A percentile compares a stretch with the other conserved stretches of the same genome.
phyloP scores from a whole-genome alignment of 345 rosid genomes.

The Eucalyptus viminalis region DNA sequence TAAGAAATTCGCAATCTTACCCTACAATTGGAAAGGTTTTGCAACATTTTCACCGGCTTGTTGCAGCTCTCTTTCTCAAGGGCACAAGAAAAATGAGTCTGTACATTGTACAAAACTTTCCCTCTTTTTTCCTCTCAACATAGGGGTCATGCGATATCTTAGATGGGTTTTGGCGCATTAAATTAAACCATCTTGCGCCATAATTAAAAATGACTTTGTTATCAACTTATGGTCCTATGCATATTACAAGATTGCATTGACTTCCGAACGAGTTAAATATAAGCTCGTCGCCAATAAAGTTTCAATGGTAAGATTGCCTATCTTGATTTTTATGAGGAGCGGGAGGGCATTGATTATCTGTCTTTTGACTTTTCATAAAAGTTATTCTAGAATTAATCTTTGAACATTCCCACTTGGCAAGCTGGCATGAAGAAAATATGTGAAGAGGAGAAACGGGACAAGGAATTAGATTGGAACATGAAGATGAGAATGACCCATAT shows the following conservation, averaged over 20 bases:
- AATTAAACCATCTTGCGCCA: background rate
- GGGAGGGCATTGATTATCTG: background rate
- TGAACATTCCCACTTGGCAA: background rate
- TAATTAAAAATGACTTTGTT: rapidly evolving
- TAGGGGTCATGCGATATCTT: background rate
- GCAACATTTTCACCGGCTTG: background rate
- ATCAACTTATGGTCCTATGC: rapidly evolving
- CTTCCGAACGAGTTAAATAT: background rate
- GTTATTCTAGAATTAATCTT: background rate
- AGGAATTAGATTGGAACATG: background rate
- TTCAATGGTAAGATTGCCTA: background rate
- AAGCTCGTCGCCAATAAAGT: background rate
- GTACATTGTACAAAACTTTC: background rate
- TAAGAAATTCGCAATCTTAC: background rate
- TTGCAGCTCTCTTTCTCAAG: background rate
- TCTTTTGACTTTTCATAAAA: background rate
- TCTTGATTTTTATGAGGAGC: background rate
- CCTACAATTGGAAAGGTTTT: background rate
- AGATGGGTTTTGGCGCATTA: background rate
- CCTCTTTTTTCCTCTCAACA: background rate
- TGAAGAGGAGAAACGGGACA: background rate
- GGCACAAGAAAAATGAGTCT: background rate
- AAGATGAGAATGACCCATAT: background rate
- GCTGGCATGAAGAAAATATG: background rate
- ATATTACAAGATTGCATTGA: background rate